phyloP scores from a whole-genome alignment of 495 filamentous ascomycete genomes.

The Tuber magnatum region DNA sequence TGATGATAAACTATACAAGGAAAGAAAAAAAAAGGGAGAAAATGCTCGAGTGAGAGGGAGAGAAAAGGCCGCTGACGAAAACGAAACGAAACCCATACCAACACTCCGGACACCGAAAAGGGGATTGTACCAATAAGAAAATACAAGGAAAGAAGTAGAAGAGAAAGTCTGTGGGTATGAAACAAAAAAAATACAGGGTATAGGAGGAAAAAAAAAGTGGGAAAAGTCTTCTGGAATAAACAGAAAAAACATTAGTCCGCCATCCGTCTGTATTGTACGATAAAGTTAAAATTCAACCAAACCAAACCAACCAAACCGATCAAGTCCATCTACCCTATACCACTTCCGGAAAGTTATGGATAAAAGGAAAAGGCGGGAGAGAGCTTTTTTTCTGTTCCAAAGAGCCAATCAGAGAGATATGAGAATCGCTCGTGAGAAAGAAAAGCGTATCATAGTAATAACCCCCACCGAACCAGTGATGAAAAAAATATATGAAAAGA shows the following conservation, averaged over 20 bases:
- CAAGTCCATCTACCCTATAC: slow-evolving; percentile 22
- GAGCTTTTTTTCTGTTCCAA: not conserved
- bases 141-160: not conserved
- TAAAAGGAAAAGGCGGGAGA: slow-evolving; percentile 11
- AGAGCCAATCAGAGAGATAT: not conserved
- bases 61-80: not conserved
- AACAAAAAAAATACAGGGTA: slow-evolving; percentile 11
- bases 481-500: slow-evolving; percentile 15
- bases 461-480: slow-evolving; percentile 2
- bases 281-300: slow-evolving; percentile 20
- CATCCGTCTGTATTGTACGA: slow-evolving; percentile 21
- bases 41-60: not conserved
- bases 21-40: not conserved
- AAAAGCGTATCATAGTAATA: not conserved
- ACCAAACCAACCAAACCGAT: slow-evolving; percentile 6
- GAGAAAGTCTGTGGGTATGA: slow-evolving; percentile 1
- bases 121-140: not conserved
- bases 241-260: slow-evolving; percentile 29
- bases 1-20: not conserved
- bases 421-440: not conserved
- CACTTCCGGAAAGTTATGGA: slow-evolving; percentile 19
- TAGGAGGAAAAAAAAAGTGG: slow-evolving; percentile 23
- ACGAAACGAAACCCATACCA: slow-evolving; percentile 3
- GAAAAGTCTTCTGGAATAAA: not conserved
- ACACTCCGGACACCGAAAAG: not conserved